Conservation (phyloP, 106 monocot species). For the Acanthochlamys bracteata region DNA sequence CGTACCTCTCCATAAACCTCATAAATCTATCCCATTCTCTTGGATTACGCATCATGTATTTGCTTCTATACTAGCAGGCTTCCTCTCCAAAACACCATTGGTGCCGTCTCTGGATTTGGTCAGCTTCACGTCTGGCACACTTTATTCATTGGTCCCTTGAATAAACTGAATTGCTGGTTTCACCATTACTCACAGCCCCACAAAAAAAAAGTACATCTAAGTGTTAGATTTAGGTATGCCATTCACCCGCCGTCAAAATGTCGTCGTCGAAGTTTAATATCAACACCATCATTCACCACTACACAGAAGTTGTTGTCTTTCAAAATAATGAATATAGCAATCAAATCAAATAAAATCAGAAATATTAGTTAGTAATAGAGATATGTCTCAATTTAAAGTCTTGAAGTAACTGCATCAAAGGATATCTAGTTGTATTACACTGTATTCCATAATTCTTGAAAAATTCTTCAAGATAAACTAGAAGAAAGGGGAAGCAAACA, state of each 20-base stretch:
- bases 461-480: neutral
- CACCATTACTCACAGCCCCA: conserved; percentile 26
- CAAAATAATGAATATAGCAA: neutral
- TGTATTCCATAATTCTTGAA: too few species aligned
- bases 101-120: conserved; percentile 89
- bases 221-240: too few species aligned
- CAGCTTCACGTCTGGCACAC: conserved; percentile 73
- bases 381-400: neutral
- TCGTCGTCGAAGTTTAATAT: too few species aligned
- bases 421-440: neutral
- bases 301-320: neutral
- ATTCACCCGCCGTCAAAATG: too few species aligned
- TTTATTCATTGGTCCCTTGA: conserved; percentile 87
- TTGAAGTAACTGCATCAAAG: neutral
- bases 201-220: too few species aligned
- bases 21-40: conserved; percentile 94
- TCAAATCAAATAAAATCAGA: neutral
- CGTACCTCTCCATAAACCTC: conserved; percentile 99
- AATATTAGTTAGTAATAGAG: neutral
- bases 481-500: conserved; percentile 1
- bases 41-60: conserved; percentile 84
- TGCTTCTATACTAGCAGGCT: conserved; percentile 80
- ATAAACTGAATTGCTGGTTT: conserved; percentile 85
- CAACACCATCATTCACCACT: too few species aligned
- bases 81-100: conserved; percentile 87